These are phyloP conservation scores for Entoloma clypeatum DNA, from an alignment of 1,284 basidiomycete species.

Conservation along the genomic window DNA sequence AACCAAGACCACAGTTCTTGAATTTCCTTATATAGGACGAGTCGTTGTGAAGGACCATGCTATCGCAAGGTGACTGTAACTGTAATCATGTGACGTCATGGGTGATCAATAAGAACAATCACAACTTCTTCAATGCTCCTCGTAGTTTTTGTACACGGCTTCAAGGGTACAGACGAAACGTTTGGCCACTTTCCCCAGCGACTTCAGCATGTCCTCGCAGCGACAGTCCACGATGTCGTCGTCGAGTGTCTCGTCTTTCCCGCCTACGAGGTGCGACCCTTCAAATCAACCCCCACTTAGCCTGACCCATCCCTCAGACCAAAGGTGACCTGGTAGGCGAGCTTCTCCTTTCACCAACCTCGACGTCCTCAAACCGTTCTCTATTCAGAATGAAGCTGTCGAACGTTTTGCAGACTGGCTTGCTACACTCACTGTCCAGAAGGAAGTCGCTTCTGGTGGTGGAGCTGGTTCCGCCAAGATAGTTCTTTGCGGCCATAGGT, in stretches of 20 bases:
- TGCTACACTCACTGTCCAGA: conserved; percentile 73
- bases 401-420: conserved; percentile 88
- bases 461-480: conserved; percentile 80
- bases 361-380: conserved; percentile 1
- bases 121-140: conserved; percentile 42
- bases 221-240: conserved; percentile 47
- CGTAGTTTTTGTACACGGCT: conserved; percentile 66
- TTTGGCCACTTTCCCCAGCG: conserved; percentile 76
- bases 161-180: conserved; percentile 71
- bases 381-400: conserved; percentile 68
- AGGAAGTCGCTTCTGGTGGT: conserved; percentile 68
- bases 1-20: too few species aligned
- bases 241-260: conserved; percentile 84
- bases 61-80: too few species aligned
- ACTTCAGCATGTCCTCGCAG: conserved; percentile 70
- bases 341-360: conserved; percentile 4
- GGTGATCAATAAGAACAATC: too few species aligned
- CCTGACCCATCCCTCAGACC: conserved; percentile 44
- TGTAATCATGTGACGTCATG: too few species aligned
- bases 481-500: conserved; percentile 91
- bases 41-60: too few species aligned
- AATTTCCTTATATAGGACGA: too few species aligned
- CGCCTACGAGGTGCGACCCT: conserved; percentile 71
- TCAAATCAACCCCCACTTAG: not conserved
- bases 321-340: conserved; percentile 79